These are phyloP conservation scores for Eutrema yunnanense DNA, from an alignment of 345 rosid species.

Conservation along the genomic window DNA sequence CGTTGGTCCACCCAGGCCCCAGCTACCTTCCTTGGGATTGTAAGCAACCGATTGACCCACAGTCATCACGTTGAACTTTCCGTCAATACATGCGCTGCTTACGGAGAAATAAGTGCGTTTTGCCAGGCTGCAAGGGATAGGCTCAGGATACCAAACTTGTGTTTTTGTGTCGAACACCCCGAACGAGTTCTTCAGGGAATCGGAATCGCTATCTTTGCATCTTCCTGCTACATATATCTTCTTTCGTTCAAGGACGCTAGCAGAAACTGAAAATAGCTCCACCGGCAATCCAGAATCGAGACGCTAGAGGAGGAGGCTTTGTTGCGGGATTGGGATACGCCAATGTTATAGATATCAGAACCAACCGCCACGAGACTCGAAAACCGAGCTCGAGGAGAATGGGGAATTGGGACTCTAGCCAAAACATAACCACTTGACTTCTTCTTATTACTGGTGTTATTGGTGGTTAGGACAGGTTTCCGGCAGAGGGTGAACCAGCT, in stretches of 20 bases:
- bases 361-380: neutral
- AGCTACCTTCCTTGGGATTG: neutral
- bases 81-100: neutral
- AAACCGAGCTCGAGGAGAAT: neutral
- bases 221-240: neutral
- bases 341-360: neutral
- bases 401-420: neutral
- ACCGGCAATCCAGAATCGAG: neutral
- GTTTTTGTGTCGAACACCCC: neutral
- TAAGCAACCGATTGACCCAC: neutral
- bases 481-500: neutral
- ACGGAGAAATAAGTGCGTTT: too few species aligned
- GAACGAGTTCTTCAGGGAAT: neutral
- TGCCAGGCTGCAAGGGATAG: neutral
- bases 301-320: too few species aligned
- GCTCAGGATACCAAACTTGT: neutral
- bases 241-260: neutral
- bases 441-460: neutral
- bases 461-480: neutral
- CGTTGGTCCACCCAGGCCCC: neutral
- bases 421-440: neutral
- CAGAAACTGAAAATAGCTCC: neutral
- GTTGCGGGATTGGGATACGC: too few species aligned
- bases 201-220: too few species aligned
- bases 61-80: neutral